These are phyloP conservation scores for Tinospora cordifolia DNA, from an alignment of 164 flowering plant genomes.

Conservation along the genomic window DNA sequence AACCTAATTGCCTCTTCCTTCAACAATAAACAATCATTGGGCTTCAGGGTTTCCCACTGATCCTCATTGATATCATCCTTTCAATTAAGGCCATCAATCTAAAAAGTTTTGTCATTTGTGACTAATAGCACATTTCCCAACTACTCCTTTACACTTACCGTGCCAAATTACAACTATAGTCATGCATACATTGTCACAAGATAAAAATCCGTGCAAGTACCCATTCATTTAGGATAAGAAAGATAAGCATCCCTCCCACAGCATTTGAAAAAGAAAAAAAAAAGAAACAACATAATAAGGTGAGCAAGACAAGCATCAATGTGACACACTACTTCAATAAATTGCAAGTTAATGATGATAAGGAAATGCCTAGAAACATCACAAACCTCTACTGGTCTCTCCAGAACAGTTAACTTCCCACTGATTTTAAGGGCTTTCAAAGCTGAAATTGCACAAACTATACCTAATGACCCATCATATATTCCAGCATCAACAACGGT, in stretches of 20 bases:
- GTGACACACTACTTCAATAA: background rate
- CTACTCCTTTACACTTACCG: too few species aligned
- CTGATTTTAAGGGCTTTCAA: constrained; percentile 60
- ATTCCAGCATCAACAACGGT: constrained; percentile 98
- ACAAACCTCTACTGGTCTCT: constrained; percentile 85
- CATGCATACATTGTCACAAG: too few species aligned
- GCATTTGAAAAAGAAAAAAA: background rate
- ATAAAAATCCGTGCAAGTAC: background rate
- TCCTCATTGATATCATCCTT: too few species aligned
- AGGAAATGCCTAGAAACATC: constrained; percentile 5
- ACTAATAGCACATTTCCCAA: too few species aligned
- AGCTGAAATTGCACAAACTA: constrained; percentile 77
- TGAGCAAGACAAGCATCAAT: background rate
- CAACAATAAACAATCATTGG: too few species aligned
- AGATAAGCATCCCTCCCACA: background rate
- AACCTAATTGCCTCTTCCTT: too few species aligned
- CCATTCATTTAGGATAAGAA: too few species aligned
- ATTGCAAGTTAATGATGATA: background rate
- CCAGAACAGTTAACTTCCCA: constrained; percentile 43
- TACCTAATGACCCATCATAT: constrained; percentile 89
- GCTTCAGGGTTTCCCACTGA: too few species aligned
- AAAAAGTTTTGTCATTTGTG: too few species aligned
- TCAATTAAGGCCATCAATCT: too few species aligned
- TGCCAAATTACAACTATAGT: too few species aligned
- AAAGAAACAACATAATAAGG: background rate